phyloP scores from a whole-genome alignment of 257 asterid genomes.

The Jacaranda mimosifolia region DNA sequence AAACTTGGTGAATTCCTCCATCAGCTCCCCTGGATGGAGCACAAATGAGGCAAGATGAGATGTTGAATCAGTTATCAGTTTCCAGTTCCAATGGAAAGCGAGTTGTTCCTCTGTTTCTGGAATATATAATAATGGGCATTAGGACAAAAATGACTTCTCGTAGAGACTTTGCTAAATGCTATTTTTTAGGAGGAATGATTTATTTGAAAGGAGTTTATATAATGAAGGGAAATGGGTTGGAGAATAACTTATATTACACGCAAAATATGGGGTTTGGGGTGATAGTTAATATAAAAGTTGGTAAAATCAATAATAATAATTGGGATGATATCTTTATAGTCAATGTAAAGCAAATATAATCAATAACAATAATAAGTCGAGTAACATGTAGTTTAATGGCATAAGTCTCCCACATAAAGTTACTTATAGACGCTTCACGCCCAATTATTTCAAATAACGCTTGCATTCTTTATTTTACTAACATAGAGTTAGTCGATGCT shows the following conservation, averaged over 20 bases:
- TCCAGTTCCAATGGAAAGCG: conserved; percentile 31
- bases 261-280: not conserved
- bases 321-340: too few species aligned
- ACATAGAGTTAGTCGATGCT: too few species aligned
- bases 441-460: too few species aligned
- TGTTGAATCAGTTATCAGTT: conserved; percentile 31
- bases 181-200: not conserved
- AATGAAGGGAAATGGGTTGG: not conserved
- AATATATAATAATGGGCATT: conserved; percentile 17
- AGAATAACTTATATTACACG: not conserved
- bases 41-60: too few species aligned
- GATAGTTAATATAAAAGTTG: too few species aligned
- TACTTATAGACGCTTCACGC: too few species aligned
- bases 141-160: conserved; percentile 31
- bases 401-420: too few species aligned
- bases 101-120: conserved; percentile 34
- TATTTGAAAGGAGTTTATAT: conserved; percentile 6
- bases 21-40: conserved; percentile 4
- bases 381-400: too few species aligned
- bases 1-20: conserved; percentile 52
- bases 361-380: too few species aligned
- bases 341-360: too few species aligned
- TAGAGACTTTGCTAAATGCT: not conserved
- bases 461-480: too few species aligned
- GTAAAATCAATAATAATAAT: not conserved